phyloP scores from a whole-genome alignment of 2,329 filamentous ascomycete species.

The Periconia sp. region DNA sequence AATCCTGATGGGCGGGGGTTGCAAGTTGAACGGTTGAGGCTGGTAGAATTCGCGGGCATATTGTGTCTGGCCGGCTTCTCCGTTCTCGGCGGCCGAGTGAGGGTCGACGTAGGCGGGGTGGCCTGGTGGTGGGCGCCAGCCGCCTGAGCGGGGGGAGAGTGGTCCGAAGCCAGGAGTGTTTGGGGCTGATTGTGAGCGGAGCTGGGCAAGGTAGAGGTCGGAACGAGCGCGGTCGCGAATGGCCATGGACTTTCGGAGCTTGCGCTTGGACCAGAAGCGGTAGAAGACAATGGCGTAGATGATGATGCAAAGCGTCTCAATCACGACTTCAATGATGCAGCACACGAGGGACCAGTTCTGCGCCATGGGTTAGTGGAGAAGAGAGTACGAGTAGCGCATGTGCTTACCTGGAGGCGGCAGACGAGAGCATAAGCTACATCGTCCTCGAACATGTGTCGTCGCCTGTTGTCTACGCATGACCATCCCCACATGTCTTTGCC shows the following conservation, averaged over 20 bases:
- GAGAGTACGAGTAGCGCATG: neutral
- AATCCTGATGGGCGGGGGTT: constrained; percentile 78
- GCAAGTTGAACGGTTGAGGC: constrained; percentile 75
- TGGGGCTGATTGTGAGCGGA: constrained; percentile 77
- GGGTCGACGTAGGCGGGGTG: constrained; percentile 47
- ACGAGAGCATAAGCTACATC: constrained; percentile 87
- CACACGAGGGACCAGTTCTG: constrained; percentile 96
- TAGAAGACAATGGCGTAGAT: constrained; percentile 97
- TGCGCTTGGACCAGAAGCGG: constrained; percentile 94
- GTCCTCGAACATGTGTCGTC: constrained; percentile 73
- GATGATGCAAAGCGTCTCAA: constrained; percentile 86
- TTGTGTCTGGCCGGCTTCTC: constrained; percentile 45
- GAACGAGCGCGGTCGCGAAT: constrained; percentile 89
- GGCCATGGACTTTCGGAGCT: constrained; percentile 95
- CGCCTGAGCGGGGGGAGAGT: constrained; percentile 62
- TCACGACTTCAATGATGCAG: constrained; percentile 93
- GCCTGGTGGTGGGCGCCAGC: constrained; percentile 50
- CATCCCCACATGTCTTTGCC: constrained; percentile 97
- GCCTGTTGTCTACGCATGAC: constrained; percentile 90
- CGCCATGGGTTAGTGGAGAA: constrained; percentile 7
- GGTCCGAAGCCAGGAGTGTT: constrained; percentile 86
- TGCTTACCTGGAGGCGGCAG: constrained; percentile 78
- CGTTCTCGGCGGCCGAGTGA: constrained; percentile 55
- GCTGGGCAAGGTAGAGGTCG: constrained; percentile 81
- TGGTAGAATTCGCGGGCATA: constrained; percentile 49